Evolutionary conservation across 129 eudicot genomes (phyloP), one percentile per base, ranked within the genome.

Genomic region (Chrysanthemum lavandulifolium): DNA sequence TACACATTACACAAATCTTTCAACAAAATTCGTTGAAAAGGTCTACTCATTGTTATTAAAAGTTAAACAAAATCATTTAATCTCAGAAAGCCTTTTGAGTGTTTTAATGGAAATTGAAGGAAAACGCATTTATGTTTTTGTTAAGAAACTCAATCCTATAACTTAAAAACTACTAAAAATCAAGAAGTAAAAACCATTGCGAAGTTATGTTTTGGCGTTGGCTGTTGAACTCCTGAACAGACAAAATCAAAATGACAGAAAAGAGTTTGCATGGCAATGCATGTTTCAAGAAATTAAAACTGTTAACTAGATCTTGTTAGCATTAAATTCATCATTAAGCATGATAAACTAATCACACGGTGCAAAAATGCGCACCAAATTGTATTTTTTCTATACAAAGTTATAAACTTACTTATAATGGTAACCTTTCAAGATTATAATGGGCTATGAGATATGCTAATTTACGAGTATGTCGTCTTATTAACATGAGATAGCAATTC

Each of bases 321-420:
- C 55, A 74, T 53, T 74, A 40, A 52, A 31, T 29, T 15, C 5
- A 14, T 59, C 79, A 54, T 43, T 57, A 54, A 75, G 48, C 79
- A 51, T 33, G 13, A 56, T 55, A 60, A 16, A 13, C 67, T 52
- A 69, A 68, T 68, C 8, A 40, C 45, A 33, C 6, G 51, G 14
- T n/a, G 69, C 15, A 40, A 60, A 48, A 48, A 40, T 55, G 47
- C 45, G 10, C 43, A 21, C 52, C 53, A 43, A 53, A 4, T 75
- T 55, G 73, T 54, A 18, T 54, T 12, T 53, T 40, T 69, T 69
- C 33, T 69, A 69, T 69, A 36, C 15, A 54, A 54, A 15, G 13
- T 50, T 40, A 40, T 40, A 40, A 40, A 40, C 2, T 40, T 40
- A 31, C 5, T 31, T 7, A 23, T 53, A 23, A 52, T 49, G 71